Evolutionary conservation across 169 alveolate species (phyloP).

Genomic region (Plasmodium vivax): DNA sequence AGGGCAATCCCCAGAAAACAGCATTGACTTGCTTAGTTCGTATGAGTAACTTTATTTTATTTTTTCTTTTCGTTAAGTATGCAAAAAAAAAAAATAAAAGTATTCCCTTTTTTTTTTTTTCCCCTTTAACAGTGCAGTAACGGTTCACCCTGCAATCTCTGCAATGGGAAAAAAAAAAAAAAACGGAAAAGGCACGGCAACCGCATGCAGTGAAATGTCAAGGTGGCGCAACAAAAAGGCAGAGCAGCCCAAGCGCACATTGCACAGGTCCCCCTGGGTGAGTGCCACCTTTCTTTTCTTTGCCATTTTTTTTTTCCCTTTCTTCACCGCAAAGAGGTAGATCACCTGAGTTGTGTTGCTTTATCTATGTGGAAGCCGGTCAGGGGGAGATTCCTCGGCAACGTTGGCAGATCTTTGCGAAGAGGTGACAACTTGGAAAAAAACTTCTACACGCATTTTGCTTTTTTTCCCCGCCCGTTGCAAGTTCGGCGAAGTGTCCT

Average conservation of each 20-base stretch:
- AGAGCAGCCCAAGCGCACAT: not conserved
- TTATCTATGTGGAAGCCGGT: not conserved
- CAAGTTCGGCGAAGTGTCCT: not conserved
- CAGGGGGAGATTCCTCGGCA: not conserved
- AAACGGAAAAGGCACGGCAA: not conserved
- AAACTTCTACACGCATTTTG: not conserved
- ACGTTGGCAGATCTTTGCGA: not conserved
- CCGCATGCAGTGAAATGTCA: not conserved
- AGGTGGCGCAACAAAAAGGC: not conserved
- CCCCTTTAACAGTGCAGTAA: not conserved
- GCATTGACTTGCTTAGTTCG: not conserved
- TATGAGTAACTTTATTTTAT: too few relatives aligned
- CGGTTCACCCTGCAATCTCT: not conserved
- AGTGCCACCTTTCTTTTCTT: not conserved
- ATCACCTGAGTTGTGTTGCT: not conserved
- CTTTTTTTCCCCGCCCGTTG: not conserved
- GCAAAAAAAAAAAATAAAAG: not conserved
- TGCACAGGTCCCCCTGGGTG: not conserved
- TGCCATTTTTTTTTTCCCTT: not conserved
- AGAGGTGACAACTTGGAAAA: not conserved
- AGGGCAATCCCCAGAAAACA: not conserved
- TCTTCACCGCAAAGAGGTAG: not conserved
- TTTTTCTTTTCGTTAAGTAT: not conserved
- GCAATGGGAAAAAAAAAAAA: conserved; percentile 2
- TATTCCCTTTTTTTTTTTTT: not conserved